Base-by-base conservation (phyloP, 1,284 basidiomycete species). In the Leccinum griseonigrum region DNA sequence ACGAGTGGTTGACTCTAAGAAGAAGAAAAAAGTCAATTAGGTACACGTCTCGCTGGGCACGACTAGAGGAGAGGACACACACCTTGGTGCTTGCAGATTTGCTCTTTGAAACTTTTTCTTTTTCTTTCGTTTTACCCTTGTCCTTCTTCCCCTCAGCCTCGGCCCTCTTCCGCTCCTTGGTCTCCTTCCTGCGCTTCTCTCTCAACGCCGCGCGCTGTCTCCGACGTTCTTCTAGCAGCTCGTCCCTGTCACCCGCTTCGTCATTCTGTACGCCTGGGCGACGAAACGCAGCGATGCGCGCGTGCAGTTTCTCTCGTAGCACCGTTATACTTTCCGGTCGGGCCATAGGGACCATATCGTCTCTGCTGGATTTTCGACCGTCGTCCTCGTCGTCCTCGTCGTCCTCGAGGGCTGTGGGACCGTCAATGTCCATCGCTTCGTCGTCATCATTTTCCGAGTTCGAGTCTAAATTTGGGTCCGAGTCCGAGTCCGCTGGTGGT, bases 141-240 rank as follows among this genome's bases (percentile, higher is more conserved):
- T 76, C 78, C 68, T 85, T 79, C 55, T 80, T 81, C 60, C 80
- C 78, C 65, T 76, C 78, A 36, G 73, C 69, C 67, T 83, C 85
- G 60, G 85, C 82, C 71, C 87, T 86, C 57, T 78, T 81, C 76
- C 91, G 91, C 76, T 95, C 94, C 73, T 83, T 90, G 26, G 91
- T 91, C 79, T 92, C 91, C 71, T 90, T 91, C 72, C 94, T 76
- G 66, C 95, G 78, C 62, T 87, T 83, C 73, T 97, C 95, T 31
- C 94, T 82, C 81, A 97, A 83, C 46, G 88, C 85, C 1, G 90
- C 94, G 10, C 93, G 79, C 68, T 91, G 87, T 68, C 76, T 76
- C 67, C 94, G 78, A 59, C 91, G 81, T 74, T 94, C 91, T 69
- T 94, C 91, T 60, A 96, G 75, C 57, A 97, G 74, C 66, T 88